Percentiles rank a stretch among this genome's conserved stretches.
phyloP scores from a whole-genome alignment of 2,329 filamentous ascomycete genomes.

The Aureobasidium lini region DNA sequence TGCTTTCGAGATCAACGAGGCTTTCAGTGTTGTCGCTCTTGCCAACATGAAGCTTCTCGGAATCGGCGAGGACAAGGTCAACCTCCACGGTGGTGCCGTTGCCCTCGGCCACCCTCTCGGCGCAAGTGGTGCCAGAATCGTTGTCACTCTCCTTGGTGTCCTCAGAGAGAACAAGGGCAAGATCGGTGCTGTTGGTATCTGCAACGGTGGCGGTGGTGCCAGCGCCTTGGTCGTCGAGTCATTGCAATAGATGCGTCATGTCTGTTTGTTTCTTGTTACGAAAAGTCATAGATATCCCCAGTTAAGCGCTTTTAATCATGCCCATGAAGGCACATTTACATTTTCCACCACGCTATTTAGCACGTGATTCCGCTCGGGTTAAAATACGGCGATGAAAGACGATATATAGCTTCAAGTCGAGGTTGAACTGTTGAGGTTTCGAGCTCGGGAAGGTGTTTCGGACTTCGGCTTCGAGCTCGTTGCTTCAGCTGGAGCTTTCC shows the following conservation, averaged over 20 bases:
- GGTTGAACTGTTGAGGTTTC: neutral
- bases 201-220: constrained; percentile 94
- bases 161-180: constrained; percentile 86
- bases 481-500: neutral
- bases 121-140: constrained; percentile 86
- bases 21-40: constrained; percentile 91
- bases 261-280: constrained; percentile 13
- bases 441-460: neutral
- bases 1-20: constrained; percentile 98
- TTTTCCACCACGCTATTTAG: neutral
- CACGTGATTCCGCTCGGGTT: neutral
- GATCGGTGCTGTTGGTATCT: constrained; percentile 90
- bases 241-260: constrained; percentile 17
- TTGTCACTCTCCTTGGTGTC: constrained; percentile 82
- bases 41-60: constrained; percentile 91
- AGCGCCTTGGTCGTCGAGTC: constrained; percentile 85
- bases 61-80: constrained; percentile 77
- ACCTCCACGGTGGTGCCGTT: constrained; percentile 89
- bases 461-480: neutral
- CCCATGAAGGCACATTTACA: constrained; percentile 2
- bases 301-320: constrained; percentile 11
- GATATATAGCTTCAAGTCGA: neutral
- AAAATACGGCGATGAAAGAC: neutral
- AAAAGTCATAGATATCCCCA: constrained; percentile 14
- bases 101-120: constrained; percentile 93